Base-by-base conservation (phyloP, 2,329 filamentous ascomycete genomes). In the Pseudocercospora vitis region DNA sequence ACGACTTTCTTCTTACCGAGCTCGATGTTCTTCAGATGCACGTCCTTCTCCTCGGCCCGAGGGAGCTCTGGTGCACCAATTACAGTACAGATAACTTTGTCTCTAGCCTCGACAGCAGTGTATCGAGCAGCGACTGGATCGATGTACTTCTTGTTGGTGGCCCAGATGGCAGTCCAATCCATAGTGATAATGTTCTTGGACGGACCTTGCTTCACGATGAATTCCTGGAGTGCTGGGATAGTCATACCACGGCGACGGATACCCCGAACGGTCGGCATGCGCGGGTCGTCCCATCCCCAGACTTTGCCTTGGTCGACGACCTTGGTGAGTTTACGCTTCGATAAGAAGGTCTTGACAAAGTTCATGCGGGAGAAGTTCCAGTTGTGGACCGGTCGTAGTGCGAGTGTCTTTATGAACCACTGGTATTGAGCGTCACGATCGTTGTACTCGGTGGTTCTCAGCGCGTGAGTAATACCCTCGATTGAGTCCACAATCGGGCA, bases 311-410 rank as follows among this genome's bases (percentile, higher is more conserved):
- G 78, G 47, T 91, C 87, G 46, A 94, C 89, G 21, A 94, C 81
- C 76, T 89, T 90, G 56, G 88, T 88, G 31, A 94, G 81, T 76
- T 94, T 94, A 55, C 89, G 85, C 79, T 94, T 94, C 48, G 88
- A 92, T 14, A 94, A 76, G 71, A 92, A 86, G 1, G 89, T 92
- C 64, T 81, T 80, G 73, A 91, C 82, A 67, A 94, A 92, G 80
- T 91, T 91, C 76, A 94, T 85, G 62, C 89, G 82, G 11, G 87
- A 81, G 71, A 92, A 94, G 70, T 91, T 88, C 87, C 88, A 92
- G 76, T 92, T 86, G 73, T 91, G 82, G 3, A 94, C 88, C 66
- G 85, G 79, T 62, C 88, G 86, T 28, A 92, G 79, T 64, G 84
- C 81, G 42, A 92, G 78, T 4, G 84, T 85, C 61, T 88, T 82